Evolutionary conservation across 23 red algal species (phyloP), one percentile per base, ranked within the genome.

Genomic region (Gracilaria gracilis): DNA sequence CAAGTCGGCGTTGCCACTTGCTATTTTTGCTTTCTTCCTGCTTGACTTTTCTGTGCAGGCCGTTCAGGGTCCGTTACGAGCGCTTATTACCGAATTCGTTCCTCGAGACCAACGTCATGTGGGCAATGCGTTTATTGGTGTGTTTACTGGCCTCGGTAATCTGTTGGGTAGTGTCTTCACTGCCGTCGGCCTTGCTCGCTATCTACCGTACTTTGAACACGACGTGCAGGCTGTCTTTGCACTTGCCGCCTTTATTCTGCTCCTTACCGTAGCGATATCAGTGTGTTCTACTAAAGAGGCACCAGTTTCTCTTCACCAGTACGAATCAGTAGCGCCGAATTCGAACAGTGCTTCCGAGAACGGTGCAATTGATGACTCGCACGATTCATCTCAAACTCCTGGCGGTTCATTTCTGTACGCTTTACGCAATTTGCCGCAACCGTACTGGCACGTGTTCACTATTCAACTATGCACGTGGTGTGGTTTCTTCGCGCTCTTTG

Each of bases 31-130:
- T 29, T 98, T 98, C 70, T 98, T 91, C 38, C 84, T 77, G 42
- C 84, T 99, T 31, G 97, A 99, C 79, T 99, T 99, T 66, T 94
- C 89, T 27, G 80, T 99, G 36, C 89, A 99, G 50, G 97, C 97
- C 19, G 82, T 95, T 20, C 97, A 99, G 67, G 97, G 74, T 21
- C 93, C 97, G 3, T 44, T 99, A 67, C 55, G 97, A 8, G 92
- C 94, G 1, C 83, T 99, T n/a, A 72, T 96, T 34, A 93, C 81
- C 40, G 97, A 99, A 54, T 46, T 95, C 34, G 86, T 92, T 27
- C 75, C 90, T 15, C 69, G 67, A n/a, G 31, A 36, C 20, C 90
- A 94, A 40, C 97, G 93, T 64, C 67, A 82, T 24, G 28, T 75
- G 8, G 97, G 89, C 19, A 99, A 99, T 49, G 79, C 83, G 0